Percentiles rank a stretch among this genome's conserved stretches.
These are phyloP conservation scores for Colletotrichum lini DNA, from an alignment of 2,329 filamentous ascomycete species.

Conservation along the genomic window DNA sequence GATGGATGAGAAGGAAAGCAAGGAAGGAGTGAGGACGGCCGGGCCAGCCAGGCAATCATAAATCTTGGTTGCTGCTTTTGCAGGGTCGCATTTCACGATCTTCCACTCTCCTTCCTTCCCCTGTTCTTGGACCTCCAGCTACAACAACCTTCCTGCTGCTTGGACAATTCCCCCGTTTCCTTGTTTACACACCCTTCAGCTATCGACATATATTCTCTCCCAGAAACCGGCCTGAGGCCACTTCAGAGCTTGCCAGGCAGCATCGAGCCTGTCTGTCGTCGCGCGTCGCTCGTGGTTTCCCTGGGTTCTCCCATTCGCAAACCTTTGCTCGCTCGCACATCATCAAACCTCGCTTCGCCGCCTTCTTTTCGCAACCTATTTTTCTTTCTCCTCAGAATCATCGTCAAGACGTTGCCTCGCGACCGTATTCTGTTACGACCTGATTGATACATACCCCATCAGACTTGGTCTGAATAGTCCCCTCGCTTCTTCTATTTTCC, in stretches of 20 bases:
- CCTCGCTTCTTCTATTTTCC: background rate
- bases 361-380: background rate
- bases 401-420: slow-evolving; percentile 5
- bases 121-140: background rate
- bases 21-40: slow-evolving; percentile 1
- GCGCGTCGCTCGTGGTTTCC: slow-evolving; percentile 14
- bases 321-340: background rate
- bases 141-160: background rate
- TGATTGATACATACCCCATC: slow-evolving; percentile 13
- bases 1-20: slow-evolving; percentile 4
- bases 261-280: background rate
- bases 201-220: background rate
- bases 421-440: background rate
- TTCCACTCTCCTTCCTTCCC: slow-evolving; percentile 21
- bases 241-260: slow-evolving; percentile 8
- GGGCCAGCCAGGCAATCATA: slow-evolving; percentile 16
- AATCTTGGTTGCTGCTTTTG: slow-evolving; percentile 27
- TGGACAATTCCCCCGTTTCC: background rate
- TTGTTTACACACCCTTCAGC: background rate
- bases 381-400: background rate
- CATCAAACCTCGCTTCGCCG: background rate
- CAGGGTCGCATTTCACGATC: slow-evolving; percentile 26
- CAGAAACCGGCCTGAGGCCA: background rate
- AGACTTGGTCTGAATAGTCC: slow-evolving; percentile 7
- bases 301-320: background rate